Base-by-base conservation (phyloP, 2,329 filamentous ascomycete species). In the Ophidiomyces ophidiicola region DNA sequence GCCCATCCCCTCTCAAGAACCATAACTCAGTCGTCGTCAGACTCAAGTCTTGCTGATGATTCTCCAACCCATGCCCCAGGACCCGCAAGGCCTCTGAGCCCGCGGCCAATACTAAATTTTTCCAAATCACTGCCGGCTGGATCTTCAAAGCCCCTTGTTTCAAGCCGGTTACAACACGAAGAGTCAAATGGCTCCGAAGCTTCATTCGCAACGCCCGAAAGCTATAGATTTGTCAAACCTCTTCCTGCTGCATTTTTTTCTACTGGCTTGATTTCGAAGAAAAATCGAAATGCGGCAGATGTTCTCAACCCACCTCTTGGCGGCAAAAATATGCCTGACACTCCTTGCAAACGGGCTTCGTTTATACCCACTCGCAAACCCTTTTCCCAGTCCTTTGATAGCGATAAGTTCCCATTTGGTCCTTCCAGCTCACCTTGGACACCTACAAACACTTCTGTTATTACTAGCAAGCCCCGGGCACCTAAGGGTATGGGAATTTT, bases 221-320 rank as follows among this genome's bases (percentile, higher is more conserved):
- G 74, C 39, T 90, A 82, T 62, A 87, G 84, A 59, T 68, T 75
- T 36, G 80, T 76, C 5, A 85, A 79, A 54, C 81, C 87, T 15
- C 71, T 82, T 41, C 79, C 82, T 21, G 78, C 82, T 28, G 86
- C 86, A 5, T 94, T 94, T 61, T 86, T 85, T 69, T 96, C 90
- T 1, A 96, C 90, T 0, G 87, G 88, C 1, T 67, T 98, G 19
- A 80, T 98, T 39, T 94, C 90, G 7, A 98, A 98, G 64, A 83
- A 92, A 59, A 92, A 90, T 53, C 79, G 83, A 42, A 79, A 83
- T 56, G 74, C 79, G 0, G 84, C 94, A 49, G 73, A 84, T 36
- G 62, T 66, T 53, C 61, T 64, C 48, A 61, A 42, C 31, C 41
- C 24, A n/a, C 46, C 58, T 38, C 60, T 66, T 25, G 67, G 65